Evolutionary conservation across 495 filamentous ascomycete genomes (phyloP), one percentile per base, ranked within the genome.

Genomic region (Bacidia rubella): DNA sequence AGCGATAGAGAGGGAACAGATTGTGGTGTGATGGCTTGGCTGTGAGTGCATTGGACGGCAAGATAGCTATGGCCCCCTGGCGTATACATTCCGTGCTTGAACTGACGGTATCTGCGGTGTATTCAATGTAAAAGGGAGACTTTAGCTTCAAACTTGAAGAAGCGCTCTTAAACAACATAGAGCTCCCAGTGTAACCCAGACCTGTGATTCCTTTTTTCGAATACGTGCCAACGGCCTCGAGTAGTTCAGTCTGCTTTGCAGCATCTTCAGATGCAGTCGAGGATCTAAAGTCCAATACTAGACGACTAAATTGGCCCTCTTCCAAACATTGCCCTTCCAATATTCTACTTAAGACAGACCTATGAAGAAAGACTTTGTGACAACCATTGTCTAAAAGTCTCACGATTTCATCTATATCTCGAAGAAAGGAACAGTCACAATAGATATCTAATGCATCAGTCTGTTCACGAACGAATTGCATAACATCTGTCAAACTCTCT

Each of bases 371-470:
- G 43, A 94, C 81, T 66, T 83, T 92, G 39, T 79, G 75, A n/a
- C 87, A 87, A 49, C 93, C 92, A 56, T 81, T 77, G 62, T 98
- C 83, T 49, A 98, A 76, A 25, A 97, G 74, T 49, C 85, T 75
- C 47, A 89, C 68, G 19, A 95, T 68, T 56, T 94, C 86, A 38
- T 84, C 79, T 43, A 69, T 64, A 23, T 77, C 79, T 53, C 74
- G 58, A 49, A 97, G 76, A 23, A 71, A 67, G 20, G 85, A 83
- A 51, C 80, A 88, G 57, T 96, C 84, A 56, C 93, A 79, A 62
- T 80, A 89, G 52, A 81, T 74, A 46, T 80, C 71, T 56, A 87
- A 81, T 38, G 73, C 68, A 53, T 79, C 72, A 61, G 82, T 75
- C 59, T 87, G 77, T 51, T 77, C 73, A 29, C 74, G 74, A 24